Evolutionary conservation across 768 basidiomycete species (phyloP).

Genomic region (Exidia glandulosa): DNA sequence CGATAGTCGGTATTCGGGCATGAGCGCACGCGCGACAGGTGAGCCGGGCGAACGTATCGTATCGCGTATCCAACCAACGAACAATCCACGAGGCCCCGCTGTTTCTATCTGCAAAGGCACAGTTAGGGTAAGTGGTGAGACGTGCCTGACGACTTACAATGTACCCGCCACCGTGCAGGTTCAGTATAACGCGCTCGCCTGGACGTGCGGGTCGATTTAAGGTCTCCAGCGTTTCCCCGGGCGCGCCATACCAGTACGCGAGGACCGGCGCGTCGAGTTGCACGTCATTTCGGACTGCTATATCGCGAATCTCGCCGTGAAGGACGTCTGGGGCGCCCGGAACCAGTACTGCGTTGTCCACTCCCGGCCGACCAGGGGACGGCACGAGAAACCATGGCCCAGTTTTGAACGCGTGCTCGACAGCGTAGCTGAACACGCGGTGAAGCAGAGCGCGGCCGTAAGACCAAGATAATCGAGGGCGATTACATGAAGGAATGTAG

Average conservation of each 20-base stretch:
- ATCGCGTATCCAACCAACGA: background rate
- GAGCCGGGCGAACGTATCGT: background rate
- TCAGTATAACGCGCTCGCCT: constrained; percentile 48
- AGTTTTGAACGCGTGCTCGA: too few relatives aligned
- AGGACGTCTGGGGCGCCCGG: too few relatives aligned
- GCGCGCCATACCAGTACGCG: background rate
- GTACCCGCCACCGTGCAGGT: constrained; percentile 31
- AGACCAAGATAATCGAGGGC: too few relatives aligned
- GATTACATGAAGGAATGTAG: too few relatives aligned
- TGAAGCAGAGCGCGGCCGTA: too few relatives aligned
- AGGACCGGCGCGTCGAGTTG: too few relatives aligned
- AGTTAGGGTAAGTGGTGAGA: background rate
- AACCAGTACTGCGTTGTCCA: too few relatives aligned
- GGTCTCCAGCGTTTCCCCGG: background rate
- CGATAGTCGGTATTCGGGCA: constrained; percentile 64
- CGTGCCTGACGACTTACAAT: background rate
- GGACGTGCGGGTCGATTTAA: constrained; percentile 25
- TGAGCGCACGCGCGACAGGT: constrained; percentile 37
- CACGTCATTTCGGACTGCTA: too few relatives aligned
- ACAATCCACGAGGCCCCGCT: background rate
- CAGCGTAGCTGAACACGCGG: too few relatives aligned
- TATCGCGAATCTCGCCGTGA: too few relatives aligned
- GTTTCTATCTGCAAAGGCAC: background rate
- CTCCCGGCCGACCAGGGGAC: too few relatives aligned
- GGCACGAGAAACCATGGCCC: too few relatives aligned